Base-by-base conservation (phyloP, 768 basidiomycete species). In the Pholiota conissans region DNA sequence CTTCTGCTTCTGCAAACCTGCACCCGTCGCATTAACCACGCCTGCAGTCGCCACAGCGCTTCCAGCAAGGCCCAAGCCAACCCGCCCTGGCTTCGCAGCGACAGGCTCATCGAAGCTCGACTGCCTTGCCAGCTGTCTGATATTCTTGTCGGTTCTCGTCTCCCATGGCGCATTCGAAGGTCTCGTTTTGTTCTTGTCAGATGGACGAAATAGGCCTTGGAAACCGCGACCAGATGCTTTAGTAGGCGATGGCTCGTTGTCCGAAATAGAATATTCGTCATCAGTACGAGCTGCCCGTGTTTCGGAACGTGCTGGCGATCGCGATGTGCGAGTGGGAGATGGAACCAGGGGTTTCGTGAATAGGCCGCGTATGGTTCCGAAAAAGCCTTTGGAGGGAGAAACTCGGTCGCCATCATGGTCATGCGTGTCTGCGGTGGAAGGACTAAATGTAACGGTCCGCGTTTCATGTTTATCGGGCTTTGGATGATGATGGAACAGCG, bases 141-240 rank as follows among this genome's bases (percentile, higher is more conserved):
- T 49, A 29, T 72, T 70, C 61, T 61, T 65, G 29, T 71, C 68
- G 22, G 65, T 69, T 42, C 71, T 37, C 6, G 67, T 69, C 27
- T 61, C 55, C 69, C 67, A 67, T 18, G 61, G 42, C 5, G 40
- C 53, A 10, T 40, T 11, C 10, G 40, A 26, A 3, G 18, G 30
- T 4, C 16, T 16, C 8, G 39, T 1, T 28, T 27, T 52, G 6
- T 39, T 18, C 40, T 54, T 54, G 18, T 54, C 53, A 20, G 53
- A 20, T 5, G 32, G 35, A 7, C 50, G 45, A 57, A 63, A 60
- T 14, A 62, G n/a, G 13, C 46, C 42, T 26, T 57, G 59, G 5
- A 64, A n/a, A 22, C 47, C 54, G 1, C 49, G 47, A 3, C 55
- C 40, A 13, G 28, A n/a, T 49, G 29, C 29, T 0, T 50, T 20